A percentile compares a stretch with the other conserved stretches of the same genome.
phyloP scores from a whole-genome alignment of 257 asterid genomes.

The Solanum rostratum region DNA sequence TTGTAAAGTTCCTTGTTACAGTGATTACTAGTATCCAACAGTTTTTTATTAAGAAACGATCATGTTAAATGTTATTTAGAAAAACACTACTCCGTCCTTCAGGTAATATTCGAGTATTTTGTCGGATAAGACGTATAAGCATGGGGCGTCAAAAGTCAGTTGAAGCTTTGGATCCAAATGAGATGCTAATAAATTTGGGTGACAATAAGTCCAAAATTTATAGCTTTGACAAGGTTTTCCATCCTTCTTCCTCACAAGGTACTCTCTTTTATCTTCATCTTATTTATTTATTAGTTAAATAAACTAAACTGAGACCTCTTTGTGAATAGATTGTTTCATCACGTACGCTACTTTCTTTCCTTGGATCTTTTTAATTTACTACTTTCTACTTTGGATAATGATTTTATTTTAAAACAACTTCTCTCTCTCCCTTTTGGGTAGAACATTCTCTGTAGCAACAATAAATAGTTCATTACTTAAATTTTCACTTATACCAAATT shows the following conservation, averaged over 20 bases:
- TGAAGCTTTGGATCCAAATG: not conserved
- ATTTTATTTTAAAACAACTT: not conserved
- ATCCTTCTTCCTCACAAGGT: constrained; percentile 8
- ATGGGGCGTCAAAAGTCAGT: not conserved
- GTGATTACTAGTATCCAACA: too few species aligned
- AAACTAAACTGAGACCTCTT: not conserved
- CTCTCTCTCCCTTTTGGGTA: not conserved
- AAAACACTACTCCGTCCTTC: not conserved
- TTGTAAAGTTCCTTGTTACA: too few species aligned
- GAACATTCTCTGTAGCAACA: not conserved
- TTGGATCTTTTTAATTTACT: not conserved
- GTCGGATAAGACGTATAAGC: not conserved
- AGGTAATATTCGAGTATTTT: constrained; percentile 9
- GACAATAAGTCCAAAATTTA: constrained; percentile 2
- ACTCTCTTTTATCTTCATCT: not conserved
- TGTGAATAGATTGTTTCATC: not conserved
- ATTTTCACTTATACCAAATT: too few species aligned
- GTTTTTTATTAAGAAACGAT: too few species aligned
- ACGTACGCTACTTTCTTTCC: not conserved
- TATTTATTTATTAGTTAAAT: not conserved
- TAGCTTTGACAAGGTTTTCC: constrained; percentile 8
- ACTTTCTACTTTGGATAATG: not conserved
- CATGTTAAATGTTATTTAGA: not conserved
- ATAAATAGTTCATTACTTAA: not conserved
- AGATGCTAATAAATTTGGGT: not conserved